These are phyloP conservation scores for Emydomyces testavorans DNA, from an alignment of 2,329 filamentous ascomycete genomes.

Conservation along the genomic window DNA sequence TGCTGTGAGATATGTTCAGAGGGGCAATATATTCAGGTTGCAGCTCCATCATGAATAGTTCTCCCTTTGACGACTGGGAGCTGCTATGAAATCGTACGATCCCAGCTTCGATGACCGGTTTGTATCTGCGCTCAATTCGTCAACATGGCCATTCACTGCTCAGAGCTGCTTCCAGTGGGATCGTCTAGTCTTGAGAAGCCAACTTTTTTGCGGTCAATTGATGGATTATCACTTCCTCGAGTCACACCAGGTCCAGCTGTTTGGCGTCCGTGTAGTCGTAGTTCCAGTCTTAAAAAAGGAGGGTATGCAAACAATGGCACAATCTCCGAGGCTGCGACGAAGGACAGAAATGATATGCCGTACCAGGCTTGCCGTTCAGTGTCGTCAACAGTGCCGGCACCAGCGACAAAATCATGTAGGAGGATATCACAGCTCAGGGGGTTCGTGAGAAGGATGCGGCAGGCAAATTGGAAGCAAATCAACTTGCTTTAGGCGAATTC, in stretches of 20 bases:
- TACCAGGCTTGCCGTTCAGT: not conserved
- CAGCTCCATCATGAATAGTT: constrained; percentile 12
- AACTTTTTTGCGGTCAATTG: no score
- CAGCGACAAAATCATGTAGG: not conserved
- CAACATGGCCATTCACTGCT: constrained; percentile 1
- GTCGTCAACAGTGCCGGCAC: constrained; percentile 6
- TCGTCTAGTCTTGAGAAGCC: no score
- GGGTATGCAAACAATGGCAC: not conserved
- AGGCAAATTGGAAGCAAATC: not conserved
- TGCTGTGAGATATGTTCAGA: constrained; percentile 14
- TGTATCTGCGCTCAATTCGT: not conserved
- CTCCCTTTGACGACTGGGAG: not conserved
- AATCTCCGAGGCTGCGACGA: not conserved
- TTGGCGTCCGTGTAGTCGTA: not conserved
- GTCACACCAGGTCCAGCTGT: not conserved
- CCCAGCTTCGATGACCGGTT: constrained; percentile 1
- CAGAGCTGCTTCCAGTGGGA: not conserved
- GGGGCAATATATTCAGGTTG: constrained; percentile 15
- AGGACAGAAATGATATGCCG: constrained; percentile 1
- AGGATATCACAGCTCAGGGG: no score
- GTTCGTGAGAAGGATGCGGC: not conserved
- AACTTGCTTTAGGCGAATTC: not conserved
- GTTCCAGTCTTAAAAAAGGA: not conserved
- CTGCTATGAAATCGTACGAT: not conserved
- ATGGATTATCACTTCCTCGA: no score